A percentile compares a stretch with the other conserved stretches of the same genome.
Conservation (phyloP, 2,329 filamentous ascomycete genomes). For the Thermothelomyces thermophilus region DNA sequence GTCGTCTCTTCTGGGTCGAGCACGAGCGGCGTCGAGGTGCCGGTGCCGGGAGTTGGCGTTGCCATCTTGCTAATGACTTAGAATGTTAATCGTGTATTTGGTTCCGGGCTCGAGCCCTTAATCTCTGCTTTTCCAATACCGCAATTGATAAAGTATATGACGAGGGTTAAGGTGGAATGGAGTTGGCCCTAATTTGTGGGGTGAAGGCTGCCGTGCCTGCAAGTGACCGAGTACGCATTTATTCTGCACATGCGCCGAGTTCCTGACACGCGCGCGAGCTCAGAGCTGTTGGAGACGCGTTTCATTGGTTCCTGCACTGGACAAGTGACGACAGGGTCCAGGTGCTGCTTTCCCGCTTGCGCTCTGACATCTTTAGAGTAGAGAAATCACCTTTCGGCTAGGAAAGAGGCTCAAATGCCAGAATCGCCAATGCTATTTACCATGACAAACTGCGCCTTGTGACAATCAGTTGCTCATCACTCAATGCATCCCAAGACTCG, state of each 20-base stretch:
- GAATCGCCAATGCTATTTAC: too few species aligned
- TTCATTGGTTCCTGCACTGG: conserved; percentile 17
- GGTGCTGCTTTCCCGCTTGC: neutral
- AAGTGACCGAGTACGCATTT: neutral
- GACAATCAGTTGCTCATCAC: neutral
- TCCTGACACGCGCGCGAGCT: conserved; percentile 15
- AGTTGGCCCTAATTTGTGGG: neutral
- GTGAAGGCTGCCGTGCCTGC: too few species aligned
- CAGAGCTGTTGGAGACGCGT: conserved; percentile 12
- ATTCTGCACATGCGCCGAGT: conserved; percentile 15
- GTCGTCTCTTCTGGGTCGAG: conserved; percentile 31
- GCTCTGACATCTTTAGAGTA: neutral
- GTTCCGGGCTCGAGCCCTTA: neutral
- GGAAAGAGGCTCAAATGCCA: too few species aligned
- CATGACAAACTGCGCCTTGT: neutral
- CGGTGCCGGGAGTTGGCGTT: conserved; percentile 26
- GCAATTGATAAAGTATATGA: neutral
- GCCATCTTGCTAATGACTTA: conserved; percentile 14
- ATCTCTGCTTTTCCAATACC: neutral
- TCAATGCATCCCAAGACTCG: neutral
- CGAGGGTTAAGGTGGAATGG: neutral
- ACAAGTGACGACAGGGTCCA: neutral
- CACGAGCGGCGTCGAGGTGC: conserved; percentile 30
- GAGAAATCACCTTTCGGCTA: too few species aligned
- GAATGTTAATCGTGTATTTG: neutral